phyloP scores from a whole-genome alignment of 345 rosid species.

The Gossypium longicalyx region DNA sequence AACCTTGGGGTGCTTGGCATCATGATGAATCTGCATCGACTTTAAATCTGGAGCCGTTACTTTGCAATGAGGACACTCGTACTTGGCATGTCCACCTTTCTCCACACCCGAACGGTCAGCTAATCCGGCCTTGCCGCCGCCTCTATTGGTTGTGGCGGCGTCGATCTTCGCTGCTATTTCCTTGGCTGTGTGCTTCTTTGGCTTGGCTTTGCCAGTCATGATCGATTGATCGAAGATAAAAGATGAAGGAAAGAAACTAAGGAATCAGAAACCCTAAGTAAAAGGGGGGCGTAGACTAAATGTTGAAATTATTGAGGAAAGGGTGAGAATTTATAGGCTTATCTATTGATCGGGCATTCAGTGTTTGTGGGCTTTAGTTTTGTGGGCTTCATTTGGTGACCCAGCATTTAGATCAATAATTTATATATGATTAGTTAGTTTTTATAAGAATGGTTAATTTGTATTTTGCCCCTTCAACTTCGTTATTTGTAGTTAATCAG shows the following conservation, averaged over 20 bases:
- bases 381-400: neutral
- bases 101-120: conserved; percentile 61
- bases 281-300: neutral
- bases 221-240: conserved; percentile 14
- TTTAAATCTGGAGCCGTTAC: conserved; percentile 66
- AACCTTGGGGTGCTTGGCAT: conserved; percentile 76
- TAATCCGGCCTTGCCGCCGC: conserved; percentile 85
- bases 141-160: conserved; percentile 83
- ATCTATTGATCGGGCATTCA: neutral
- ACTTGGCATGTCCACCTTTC: conserved; percentile 93
- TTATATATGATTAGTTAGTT: too few species aligned
- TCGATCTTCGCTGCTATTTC: conserved; percentile 77
- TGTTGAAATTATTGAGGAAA: neutral
- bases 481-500: too few species aligned
- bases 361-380: neutral
- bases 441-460: too few species aligned
- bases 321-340: neutral
- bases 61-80: conserved; percentile 92
- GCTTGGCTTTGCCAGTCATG: conserved; percentile 97
- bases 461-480: too few species aligned
- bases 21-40: conserved; percentile 94
- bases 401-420: neutral
- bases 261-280: neutral
- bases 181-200: conserved; percentile 98
- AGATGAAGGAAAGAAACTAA: neutral